Base-by-base conservation (phyloP, 2,329 filamentous ascomycete species). In the Allantophomopsis cytisporea region DNA sequence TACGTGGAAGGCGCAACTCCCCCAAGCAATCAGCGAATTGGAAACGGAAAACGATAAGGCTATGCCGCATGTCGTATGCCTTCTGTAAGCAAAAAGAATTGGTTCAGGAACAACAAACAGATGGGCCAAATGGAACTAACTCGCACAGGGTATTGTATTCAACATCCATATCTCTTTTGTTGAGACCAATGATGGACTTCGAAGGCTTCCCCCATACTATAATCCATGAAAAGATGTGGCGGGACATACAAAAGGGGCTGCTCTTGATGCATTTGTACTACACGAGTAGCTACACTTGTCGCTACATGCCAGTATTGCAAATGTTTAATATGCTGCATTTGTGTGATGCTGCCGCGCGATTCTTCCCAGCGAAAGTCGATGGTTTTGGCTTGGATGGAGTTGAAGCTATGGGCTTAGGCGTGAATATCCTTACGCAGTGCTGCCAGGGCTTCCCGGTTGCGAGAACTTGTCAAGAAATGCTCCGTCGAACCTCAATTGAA, bases 271-370 rank as follows among this genome's bases (percentile, higher is more conserved):
- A 52, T 8, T 44, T 47, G 14, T 43, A 49, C 34, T 59, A 57
- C 44, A 42, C 44, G 8, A 41, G 41, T 5, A 44, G 48, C 10
- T 58, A 54, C 39, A 49, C 47, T 1, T 53, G 49, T 39, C 48
- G 48, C 16, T 57, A 56, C 39, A 54, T 58, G 33, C 49, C 53
- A 2, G 51, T 54, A 1, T 40, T 57, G 13, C 57, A 60, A 38
- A 53, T 57, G 43, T 56, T 58, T 43, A 45, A 49, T 16, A 14
- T 54, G 21, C 45, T 59, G 3, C 53, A 58, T 35, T 39, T 59
- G 16, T 48, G 47, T 10, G 54, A 58, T 37, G 37, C 50, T 7
- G 37, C 57, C 18, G 42, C 50, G n/a, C 50, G 53, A 16, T 54
- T 50, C 37, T 57, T 50, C 16, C 51, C 54, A 10, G 43, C 42